These are phyloP conservation scores for Brassica balearica DNA, from an alignment of 441 rosid species.

Conservation along the genomic window DNA sequence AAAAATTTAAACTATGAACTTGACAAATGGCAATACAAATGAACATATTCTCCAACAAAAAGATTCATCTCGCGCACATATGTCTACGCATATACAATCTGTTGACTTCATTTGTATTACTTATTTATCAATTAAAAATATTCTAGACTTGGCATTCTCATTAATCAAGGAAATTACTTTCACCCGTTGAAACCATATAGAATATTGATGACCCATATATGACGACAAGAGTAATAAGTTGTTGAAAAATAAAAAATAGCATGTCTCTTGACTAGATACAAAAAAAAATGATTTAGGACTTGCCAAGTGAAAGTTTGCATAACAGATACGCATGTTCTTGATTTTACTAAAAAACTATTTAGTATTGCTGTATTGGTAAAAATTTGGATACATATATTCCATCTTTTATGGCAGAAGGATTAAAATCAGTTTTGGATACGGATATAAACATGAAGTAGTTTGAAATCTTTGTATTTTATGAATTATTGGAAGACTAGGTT, in stretches of 20 bases:
- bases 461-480: not conserved
- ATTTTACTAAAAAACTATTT: not conserved
- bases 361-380: not conserved
- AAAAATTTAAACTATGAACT: not conserved
- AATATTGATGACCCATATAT: not conserved
- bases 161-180: not conserved
- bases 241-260: not conserved
- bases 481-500: not conserved
- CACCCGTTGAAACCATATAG: not conserved
- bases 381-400: not conserved
- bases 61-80: not conserved
- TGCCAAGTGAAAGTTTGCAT: too few species aligned
- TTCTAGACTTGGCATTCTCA: slow-evolving; percentile 17
- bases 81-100: not conserved
- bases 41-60: slow-evolving; percentile 25
- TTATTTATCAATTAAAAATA: not conserved
- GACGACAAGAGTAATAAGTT: not conserved
- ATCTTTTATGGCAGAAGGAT: not conserved
- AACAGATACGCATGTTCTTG: not conserved
- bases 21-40: not conserved
- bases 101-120: slow-evolving; percentile 18
- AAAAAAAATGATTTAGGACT: not conserved
- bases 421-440: not conserved
- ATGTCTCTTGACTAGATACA: not conserved
- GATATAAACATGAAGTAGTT: not conserved